These are phyloP conservation scores for Rubroboletus pulcherrimus DNA, from an alignment of 768 basidiomycete genomes.

Conservation along the genomic window DNA sequence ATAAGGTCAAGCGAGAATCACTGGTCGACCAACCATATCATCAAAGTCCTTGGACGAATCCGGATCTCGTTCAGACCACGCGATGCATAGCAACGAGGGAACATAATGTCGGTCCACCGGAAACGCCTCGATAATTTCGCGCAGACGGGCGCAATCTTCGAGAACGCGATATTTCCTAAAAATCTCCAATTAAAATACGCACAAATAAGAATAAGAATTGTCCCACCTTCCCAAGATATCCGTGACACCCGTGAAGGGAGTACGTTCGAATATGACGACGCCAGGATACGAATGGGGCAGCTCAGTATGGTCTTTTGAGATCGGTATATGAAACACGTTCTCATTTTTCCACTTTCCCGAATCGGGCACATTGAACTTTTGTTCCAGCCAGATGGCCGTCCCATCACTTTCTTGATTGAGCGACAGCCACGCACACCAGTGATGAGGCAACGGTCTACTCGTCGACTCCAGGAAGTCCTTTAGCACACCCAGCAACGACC, in stretches of 20 bases:
- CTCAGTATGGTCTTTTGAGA: slow-evolving; percentile 19
- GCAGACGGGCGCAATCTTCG: slow-evolving; percentile 68
- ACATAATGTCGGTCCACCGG: slow-evolving; percentile 55
- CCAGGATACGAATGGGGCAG: slow-evolving; percentile 45
- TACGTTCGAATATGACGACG: slow-evolving; percentile 71
- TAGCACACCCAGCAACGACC: slow-evolving; percentile 53
- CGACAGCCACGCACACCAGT: slow-evolving; percentile 74
- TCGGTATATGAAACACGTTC: slow-evolving; percentile 57
- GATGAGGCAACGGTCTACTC: slow-evolving; percentile 26
- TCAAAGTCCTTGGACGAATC: slow-evolving; percentile 46
- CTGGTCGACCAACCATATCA: slow-evolving; percentile 49
- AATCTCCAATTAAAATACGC: slow-evolving; percentile 1
- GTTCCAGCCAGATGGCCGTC: slow-evolving; percentile 77
- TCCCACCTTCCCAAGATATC: slow-evolving; percentile 68
- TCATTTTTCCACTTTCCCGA: slow-evolving; percentile 64
- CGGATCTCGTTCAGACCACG: slow-evolving; percentile 52
- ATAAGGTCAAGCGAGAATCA: neutral
- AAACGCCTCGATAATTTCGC: slow-evolving; percentile 56
- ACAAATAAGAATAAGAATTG: neutral
- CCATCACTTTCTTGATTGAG: slow-evolving; percentile 68
- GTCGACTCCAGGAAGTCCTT: slow-evolving; percentile 38
- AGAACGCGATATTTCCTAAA: slow-evolving; percentile 64
- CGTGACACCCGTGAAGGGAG: slow-evolving; percentile 54
- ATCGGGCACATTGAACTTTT: slow-evolving; percentile 66
- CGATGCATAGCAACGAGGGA: slow-evolving; percentile 58